phyloP scores from a whole-genome alignment of 2,329 filamentous ascomycete genomes.

The Pyrenochaeta sp. region DNA sequence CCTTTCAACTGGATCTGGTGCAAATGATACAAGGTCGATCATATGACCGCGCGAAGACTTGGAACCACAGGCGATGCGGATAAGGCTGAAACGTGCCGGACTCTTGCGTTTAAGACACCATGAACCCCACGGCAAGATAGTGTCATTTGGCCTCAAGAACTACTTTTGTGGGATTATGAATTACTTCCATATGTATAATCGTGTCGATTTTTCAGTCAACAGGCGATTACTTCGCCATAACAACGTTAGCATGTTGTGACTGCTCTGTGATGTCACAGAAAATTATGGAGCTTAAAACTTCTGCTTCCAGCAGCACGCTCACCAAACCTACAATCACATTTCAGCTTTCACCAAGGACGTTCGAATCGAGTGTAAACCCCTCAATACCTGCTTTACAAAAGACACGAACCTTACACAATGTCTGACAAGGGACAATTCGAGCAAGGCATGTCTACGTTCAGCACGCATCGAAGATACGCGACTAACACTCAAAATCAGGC shows the following conservation, averaged over 20 bases:
- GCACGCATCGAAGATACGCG: too few species aligned
- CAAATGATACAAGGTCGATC: background rate
- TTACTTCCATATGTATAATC: background rate
- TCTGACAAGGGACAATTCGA: conserved; percentile 48
- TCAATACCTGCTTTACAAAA: background rate
- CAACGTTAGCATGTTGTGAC: conserved; percentile 16
- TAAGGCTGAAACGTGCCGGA: background rate
- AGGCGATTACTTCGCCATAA: conserved; percentile 24
- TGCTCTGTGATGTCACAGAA: conserved; percentile 36
- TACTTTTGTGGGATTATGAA: background rate
- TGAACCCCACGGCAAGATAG: background rate
- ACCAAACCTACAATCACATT: conserved; percentile 1
- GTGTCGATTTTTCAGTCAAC: conserved; percentile 1
- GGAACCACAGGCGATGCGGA: background rate
- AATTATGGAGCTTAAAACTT: conserved; percentile 26
- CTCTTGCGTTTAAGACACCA: background rate
- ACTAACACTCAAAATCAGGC: conserved; percentile 42
- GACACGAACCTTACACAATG: conserved; percentile 57
- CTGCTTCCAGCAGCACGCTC: conserved; percentile 1
- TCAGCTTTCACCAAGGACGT: background rate
- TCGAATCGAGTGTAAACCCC: background rate
- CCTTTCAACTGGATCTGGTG: background rate
- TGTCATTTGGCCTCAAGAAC: background rate
- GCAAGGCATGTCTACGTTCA: conserved; percentile 30
- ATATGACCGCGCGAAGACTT: conserved; percentile 4